Percentiles rank a stretch among this genome's conserved stretches.
These are phyloP conservation scores for Jamesozyma piceae DNA, from an alignment of 805 yeast species.

Conservation along the genomic window DNA sequence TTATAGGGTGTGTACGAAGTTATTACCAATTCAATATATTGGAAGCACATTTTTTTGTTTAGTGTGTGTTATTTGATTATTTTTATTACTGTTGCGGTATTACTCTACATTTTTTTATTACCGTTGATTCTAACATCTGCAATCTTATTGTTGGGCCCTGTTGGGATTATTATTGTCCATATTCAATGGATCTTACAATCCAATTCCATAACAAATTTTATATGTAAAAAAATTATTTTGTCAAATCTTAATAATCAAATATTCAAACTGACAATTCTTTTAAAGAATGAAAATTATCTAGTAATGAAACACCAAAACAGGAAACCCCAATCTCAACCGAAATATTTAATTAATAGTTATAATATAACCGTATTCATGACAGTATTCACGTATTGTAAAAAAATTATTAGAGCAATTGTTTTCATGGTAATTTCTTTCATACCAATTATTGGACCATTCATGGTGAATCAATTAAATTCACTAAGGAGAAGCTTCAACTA, in stretches of 20 bases:
- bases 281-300: background rate
- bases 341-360: too few relatives aligned
- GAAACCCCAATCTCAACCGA: too few relatives aligned
- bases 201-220: conserved; percentile 18
- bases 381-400: too few relatives aligned
- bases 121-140: conserved; percentile 14
- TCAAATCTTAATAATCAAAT: conserved; percentile 15
- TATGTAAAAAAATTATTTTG: conserved; percentile 19
- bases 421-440: conserved; percentile 17
- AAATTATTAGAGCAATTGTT: background rate
- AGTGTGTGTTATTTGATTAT: conserved; percentile 16
- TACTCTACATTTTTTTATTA: conserved; percentile 20
- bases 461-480: conserved; percentile 21
- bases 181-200: conserved; percentile 27
- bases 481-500: conserved; percentile 24
- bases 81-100: conserved; percentile 15
- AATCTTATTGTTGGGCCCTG: conserved; percentile 23
- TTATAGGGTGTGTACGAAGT: conserved; percentile 25
- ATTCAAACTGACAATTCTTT: conserved; percentile 2
- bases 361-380: too few relatives aligned
- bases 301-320: background rate
- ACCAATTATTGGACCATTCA: conserved; percentile 30
- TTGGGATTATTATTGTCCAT: conserved; percentile 25
- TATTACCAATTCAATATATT: conserved; percentile 16
- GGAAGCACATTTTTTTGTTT: conserved; percentile 23